Percentiles rank a stretch among this genome's conserved stretches.
Conservation (phyloP, 371 early-diverging fungal species). For the Amoeboaphelidium protococcarum region DNA sequence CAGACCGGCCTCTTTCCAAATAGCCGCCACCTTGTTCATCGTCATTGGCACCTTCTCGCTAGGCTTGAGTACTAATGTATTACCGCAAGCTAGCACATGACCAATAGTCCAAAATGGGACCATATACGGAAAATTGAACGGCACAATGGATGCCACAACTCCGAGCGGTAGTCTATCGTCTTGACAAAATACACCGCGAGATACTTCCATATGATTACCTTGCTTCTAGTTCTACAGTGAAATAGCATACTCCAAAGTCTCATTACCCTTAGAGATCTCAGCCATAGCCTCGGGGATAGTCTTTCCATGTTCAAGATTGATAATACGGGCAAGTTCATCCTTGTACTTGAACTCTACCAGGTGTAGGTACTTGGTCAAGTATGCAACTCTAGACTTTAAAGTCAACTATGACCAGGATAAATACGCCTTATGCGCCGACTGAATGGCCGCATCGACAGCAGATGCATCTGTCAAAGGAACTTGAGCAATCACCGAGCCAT, state of each 20-base stretch:
- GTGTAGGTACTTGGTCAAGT: slow-evolving; percentile 24
- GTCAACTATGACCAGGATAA: slow-evolving; percentile 7
- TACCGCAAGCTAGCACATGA: slow-evolving; percentile 32
- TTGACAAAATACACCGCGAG: slow-evolving; percentile 27
- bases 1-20: slow-evolving; percentile 25
- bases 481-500: slow-evolving; percentile 24
- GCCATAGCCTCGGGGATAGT: slow-evolving; percentile 12
- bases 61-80: slow-evolving; percentile 41
- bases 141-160: slow-evolving; percentile 38
- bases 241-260: slow-evolving; percentile 32
- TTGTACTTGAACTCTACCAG: slow-evolving; percentile 16
- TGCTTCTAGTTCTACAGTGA: slow-evolving; percentile 23
- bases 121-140: slow-evolving; percentile 47
- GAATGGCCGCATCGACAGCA: slow-evolving; percentile 29
- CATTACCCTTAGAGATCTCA: slow-evolving; percentile 17
- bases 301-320: slow-evolving; percentile 35
- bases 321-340: slow-evolving; percentile 31
- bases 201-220: slow-evolving; percentile 23
- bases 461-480: slow-evolving; percentile 22
- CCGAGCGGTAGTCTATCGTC: slow-evolving; percentile 31
- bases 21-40: slow-evolving; percentile 24
- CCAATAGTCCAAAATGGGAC: slow-evolving; percentile 47
- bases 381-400: background rate
- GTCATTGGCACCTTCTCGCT: slow-evolving; percentile 46
- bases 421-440: slow-evolving; percentile 15